phyloP scores from a whole-genome alignment of 2,329 filamentous ascomycete species.

The Pseudogymnoascus sp. region DNA sequence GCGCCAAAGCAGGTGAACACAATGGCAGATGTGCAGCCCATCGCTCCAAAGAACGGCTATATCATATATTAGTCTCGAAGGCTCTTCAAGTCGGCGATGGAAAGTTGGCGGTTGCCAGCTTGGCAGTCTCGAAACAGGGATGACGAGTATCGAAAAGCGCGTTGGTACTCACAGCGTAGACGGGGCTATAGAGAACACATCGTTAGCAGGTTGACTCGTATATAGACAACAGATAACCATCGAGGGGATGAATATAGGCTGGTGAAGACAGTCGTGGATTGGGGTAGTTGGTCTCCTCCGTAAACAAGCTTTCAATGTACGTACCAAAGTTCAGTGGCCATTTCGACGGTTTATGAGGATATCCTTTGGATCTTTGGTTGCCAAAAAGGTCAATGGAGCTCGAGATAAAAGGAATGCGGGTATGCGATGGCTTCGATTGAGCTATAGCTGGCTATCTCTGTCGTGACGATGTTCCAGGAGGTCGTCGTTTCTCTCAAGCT shows the following conservation, averaged over 20 bases:
- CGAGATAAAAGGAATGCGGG: conserved; percentile 1
- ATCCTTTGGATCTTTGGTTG: conserved; percentile 3
- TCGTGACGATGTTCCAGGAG: conserved; percentile 7
- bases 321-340: conserved; percentile 78
- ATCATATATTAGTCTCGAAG: conserved; percentile 16
- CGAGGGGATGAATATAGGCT: conserved; percentile 13
- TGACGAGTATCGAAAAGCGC: conserved; percentile 10
- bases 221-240: background rate
- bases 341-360: conserved; percentile 40
- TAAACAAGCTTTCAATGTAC: conserved; percentile 31
- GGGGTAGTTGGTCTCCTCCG: background rate
- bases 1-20: conserved; percentile 96
- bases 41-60: conserved; percentile 86
- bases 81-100: conserved; percentile 11
- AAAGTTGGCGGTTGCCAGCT: conserved; percentile 8
- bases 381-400: conserved; percentile 9
- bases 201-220: conserved; percentile 35
- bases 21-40: conserved; percentile 92
- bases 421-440: conserved; percentile 10
- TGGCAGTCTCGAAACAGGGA: background rate
- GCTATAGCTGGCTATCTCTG: conserved; percentile 12
- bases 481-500: conserved; percentile 6
- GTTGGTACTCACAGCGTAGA: conserved; percentile 84
- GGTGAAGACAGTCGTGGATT: background rate
- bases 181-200: conserved; percentile 56